phyloP scores from a whole-genome alignment of 2,329 filamentous ascomycete genomes.

The Trichoderma atrobrunneum region DNA sequence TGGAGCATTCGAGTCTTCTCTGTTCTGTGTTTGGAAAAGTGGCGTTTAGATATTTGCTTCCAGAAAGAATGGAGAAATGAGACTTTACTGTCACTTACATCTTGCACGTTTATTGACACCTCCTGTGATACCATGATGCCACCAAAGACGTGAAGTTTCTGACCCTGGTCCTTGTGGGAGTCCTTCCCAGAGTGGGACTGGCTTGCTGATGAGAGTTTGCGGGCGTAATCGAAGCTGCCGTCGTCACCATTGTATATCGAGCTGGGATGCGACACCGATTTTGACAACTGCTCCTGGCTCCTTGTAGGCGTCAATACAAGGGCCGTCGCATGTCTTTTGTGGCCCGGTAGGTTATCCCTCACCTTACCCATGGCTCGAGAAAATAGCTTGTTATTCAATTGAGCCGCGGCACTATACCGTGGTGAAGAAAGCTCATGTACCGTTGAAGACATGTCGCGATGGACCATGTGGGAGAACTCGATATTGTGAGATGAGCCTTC shows the following conservation, averaged over 20 bases:
- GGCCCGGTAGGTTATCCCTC: neutral
- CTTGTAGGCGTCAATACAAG: neutral
- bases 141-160: neutral
- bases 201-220: neutral
- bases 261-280: neutral
- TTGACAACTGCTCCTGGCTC: neutral
- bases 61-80: neutral
- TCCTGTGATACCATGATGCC: neutral
- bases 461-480: neutral
- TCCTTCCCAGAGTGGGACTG: neutral
- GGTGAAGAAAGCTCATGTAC: neutral
- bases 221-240: neutral
- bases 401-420: neutral
- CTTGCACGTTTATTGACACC: neutral
- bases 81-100: neutral
- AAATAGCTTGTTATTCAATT: neutral
- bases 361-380: neutral
- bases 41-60: neutral
- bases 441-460: neutral
- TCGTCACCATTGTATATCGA: neutral
- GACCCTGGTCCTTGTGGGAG: neutral
- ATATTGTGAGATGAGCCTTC: neutral
- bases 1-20: neutral
- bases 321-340: neutral
- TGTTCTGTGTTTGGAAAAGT: neutral